Conservation (phyloP, 2,329 filamentous ascomycete genomes). For the Aspergillus novofumigatus region DNA sequence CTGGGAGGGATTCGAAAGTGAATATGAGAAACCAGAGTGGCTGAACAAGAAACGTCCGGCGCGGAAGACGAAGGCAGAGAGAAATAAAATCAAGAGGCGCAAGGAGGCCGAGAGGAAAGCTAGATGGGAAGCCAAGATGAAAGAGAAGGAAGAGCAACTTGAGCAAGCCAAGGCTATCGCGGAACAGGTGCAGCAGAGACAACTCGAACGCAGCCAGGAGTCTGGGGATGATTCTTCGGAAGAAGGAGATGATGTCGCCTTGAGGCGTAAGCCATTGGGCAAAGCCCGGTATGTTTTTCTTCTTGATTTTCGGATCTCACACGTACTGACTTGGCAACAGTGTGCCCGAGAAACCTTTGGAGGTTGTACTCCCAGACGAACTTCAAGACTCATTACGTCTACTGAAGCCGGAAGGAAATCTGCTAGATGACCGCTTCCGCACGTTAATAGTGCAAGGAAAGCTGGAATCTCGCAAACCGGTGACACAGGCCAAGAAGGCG, state of each 20-base stretch:
- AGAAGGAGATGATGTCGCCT: constrained; percentile 58
- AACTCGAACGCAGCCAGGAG: constrained; percentile 44
- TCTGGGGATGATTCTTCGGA: constrained; percentile 37
- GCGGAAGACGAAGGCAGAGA: constrained; percentile 79
- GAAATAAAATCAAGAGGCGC: constrained; percentile 81
- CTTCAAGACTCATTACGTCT: constrained; percentile 74
- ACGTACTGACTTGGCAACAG: constrained; percentile 24
- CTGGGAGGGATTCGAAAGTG: constrained; percentile 87
- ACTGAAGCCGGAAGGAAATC: constrained; percentile 91
- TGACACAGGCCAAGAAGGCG: constrained; percentile 76
- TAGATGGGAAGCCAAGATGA: constrained; percentile 71
- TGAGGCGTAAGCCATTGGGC: constrained; percentile 71
- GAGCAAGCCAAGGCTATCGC: constrained; percentile 68
- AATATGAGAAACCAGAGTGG: constrained; percentile 63
- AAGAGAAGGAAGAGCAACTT: constrained; percentile 67
- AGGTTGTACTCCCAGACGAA: constrained; percentile 79
- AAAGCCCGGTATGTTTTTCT: constrained; percentile 47
- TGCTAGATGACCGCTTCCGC: constrained; percentile 86
- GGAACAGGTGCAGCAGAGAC: constrained; percentile 44
- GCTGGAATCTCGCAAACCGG: constrained; percentile 74
- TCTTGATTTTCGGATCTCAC: not conserved
- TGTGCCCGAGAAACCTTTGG: constrained; percentile 68
- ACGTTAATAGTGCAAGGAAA: constrained; percentile 85
- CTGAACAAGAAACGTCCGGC: constrained; percentile 70
- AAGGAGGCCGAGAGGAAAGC: constrained; percentile 79